These are phyloP conservation scores for Iris macrosiphon DNA, from an alignment of 106 monocot genomes.

Conservation along the genomic window DNA sequence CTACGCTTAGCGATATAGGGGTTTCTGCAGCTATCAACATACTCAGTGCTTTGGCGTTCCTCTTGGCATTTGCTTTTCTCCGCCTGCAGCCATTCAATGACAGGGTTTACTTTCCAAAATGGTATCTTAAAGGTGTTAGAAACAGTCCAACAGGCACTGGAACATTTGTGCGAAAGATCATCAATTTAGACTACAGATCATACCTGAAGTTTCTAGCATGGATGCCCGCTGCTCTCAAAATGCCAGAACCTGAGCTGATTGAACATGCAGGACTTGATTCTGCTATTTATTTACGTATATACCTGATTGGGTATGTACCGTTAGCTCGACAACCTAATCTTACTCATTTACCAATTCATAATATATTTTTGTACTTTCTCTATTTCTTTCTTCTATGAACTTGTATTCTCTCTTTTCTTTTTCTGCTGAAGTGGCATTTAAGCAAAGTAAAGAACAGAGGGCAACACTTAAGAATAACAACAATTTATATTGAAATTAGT, in stretches of 20 bases:
- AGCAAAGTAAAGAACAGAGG: no score
- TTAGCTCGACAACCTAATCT: background rate
- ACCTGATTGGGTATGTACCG: slow-evolving; percentile 51
- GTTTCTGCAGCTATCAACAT: slow-evolving; percentile 83
- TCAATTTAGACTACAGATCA: slow-evolving; percentile 76
- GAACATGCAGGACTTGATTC: slow-evolving; percentile 97
- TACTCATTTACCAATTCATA: background rate
- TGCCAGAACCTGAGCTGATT: slow-evolving; percentile 96
- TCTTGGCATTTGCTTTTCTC: slow-evolving; percentile 71
- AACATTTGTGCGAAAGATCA: slow-evolving; percentile 40
- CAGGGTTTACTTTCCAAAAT: slow-evolving; percentile 96
- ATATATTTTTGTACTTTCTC: background rate
- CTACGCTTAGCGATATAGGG: slow-evolving; percentile 70
- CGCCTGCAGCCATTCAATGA: slow-evolving; percentile 91
- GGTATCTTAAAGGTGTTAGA: slow-evolving; percentile 88
- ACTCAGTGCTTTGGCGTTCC: slow-evolving; percentile 65
- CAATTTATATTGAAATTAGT: no score
- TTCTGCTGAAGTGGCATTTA: background rate
- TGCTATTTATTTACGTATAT: slow-evolving; percentile 78
- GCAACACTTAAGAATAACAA: no score
- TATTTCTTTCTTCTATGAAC: no score
- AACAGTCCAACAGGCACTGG: slow-evolving; percentile 51
- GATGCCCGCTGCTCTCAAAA: slow-evolving; percentile 98
- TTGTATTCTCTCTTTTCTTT: background rate
- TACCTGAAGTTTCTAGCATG: slow-evolving; percentile 79